Percentiles rank a stretch among this genome's conserved stretches.
phyloP scores from a whole-genome alignment of 306 rosid species.

The Lotus japonicus region DNA sequence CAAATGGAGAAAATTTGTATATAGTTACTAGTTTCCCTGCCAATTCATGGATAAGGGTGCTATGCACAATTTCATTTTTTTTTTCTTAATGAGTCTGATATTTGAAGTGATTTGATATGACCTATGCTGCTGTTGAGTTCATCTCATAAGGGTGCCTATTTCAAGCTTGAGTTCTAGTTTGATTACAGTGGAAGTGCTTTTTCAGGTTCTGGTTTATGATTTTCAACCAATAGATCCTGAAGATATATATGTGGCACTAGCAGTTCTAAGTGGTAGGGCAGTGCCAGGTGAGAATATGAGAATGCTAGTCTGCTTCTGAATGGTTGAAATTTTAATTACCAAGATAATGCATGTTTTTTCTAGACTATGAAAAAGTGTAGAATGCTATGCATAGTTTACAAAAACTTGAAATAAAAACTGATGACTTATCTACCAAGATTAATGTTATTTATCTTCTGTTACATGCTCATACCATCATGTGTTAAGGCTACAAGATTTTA shows the following conservation, averaged over 20 bases:
- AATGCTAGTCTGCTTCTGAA: too few species aligned
- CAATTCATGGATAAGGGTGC: too few species aligned
- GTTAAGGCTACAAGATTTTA: not conserved
- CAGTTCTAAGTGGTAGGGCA: conserved; percentile 61
- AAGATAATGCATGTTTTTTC: not conserved
- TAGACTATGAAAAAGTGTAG: not conserved
- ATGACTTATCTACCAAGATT: not conserved
- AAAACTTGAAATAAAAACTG: not conserved
- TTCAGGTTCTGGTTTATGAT: conserved; percentile 81
- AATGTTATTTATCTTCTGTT: not conserved
- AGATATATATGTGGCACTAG: conserved; percentile 63
- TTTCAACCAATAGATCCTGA: conserved; percentile 97
- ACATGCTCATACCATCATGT: not conserved
- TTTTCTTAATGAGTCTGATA: not conserved
- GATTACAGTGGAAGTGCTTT: not conserved
- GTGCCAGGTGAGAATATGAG: conserved; percentile 60
- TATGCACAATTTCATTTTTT: too few species aligned
- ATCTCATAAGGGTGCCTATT: not conserved
- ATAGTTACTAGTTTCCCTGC: too few species aligned
- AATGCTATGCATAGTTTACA: not conserved
- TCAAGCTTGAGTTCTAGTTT: not conserved
- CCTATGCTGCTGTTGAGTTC: not conserved
- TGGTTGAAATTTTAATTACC: not conserved
- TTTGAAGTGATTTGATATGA: not conserved
- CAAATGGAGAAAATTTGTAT: too few species aligned